Evolutionary conservation across 768 basidiomycete genomes (phyloP).

Genomic region (Rossbeevera mucosa): DNA sequence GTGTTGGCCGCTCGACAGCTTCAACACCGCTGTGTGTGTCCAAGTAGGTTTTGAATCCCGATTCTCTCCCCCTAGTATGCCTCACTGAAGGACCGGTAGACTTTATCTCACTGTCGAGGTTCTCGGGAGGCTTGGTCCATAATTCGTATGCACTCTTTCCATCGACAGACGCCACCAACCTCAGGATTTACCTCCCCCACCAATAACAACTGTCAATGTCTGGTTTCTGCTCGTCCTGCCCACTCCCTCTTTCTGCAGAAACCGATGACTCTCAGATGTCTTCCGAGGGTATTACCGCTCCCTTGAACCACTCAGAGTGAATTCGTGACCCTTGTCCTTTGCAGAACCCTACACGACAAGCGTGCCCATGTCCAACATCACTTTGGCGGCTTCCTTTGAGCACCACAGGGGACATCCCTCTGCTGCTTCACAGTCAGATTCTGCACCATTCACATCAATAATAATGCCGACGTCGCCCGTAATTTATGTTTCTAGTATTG

Average conservation of each 20-base stretch:
- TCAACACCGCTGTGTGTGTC: background rate
- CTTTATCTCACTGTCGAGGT: background rate
- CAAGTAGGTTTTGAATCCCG: slow-evolving; percentile 1
- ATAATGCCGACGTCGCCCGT: background rate
- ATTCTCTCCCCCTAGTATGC: background rate
- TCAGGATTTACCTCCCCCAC: background rate
- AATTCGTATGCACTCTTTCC: background rate
- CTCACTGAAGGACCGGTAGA: background rate
- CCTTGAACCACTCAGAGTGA: background rate
- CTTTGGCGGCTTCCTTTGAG: background rate
- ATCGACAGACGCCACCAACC: background rate
- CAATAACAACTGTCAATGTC: background rate
- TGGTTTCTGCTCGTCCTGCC: background rate
- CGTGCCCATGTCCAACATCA: background rate
- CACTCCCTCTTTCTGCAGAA: background rate
- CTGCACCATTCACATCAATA: background rate
- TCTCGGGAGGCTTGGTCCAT: background rate
- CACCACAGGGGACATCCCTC: background rate
- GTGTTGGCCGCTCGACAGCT: background rate
- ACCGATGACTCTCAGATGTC: background rate
- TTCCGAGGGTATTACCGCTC: background rate
- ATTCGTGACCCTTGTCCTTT: background rate
- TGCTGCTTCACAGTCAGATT: background rate
- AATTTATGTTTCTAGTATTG: background rate
- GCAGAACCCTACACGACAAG: background rate